These are phyloP conservation scores for Colletotrichum lini DNA, from an alignment of 2,329 filamentous ascomycete species.

Conservation along the genomic window DNA sequence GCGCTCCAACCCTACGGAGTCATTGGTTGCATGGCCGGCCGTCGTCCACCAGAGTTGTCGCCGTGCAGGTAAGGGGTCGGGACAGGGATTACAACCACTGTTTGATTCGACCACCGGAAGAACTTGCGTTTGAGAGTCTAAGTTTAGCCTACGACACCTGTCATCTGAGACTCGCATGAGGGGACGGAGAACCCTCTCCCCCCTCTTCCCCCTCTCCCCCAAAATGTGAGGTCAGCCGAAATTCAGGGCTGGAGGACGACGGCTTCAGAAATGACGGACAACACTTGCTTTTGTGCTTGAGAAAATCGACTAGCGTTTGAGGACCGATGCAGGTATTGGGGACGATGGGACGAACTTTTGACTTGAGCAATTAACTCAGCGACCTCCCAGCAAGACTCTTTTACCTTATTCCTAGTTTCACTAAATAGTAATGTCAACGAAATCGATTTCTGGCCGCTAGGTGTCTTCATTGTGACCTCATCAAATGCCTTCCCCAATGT, in stretches of 20 bases:
- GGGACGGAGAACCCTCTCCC: neutral
- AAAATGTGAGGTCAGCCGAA: constrained; percentile 8
- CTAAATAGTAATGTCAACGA: neutral
- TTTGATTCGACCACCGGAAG: constrained; percentile 13
- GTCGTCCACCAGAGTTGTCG: constrained; percentile 5
- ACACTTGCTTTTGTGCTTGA: neutral
- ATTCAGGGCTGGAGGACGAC: neutral
- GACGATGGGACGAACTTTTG: neutral
- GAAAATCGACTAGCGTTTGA: neutral
- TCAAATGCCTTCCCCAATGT: too few relatives aligned
- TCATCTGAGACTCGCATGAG: constrained; percentile 34
- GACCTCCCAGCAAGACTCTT: neutral
- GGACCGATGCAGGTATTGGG: neutral
- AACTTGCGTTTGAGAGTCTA: constrained; percentile 36
- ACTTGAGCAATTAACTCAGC: neutral
- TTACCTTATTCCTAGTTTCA: neutral
- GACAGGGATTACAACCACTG: neutral
- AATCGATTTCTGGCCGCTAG: too few relatives aligned
- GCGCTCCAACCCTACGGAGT: neutral
- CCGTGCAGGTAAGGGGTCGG: neutral
- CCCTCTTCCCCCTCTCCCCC: neutral
- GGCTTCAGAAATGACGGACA: neutral
- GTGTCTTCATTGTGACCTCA: neutral
- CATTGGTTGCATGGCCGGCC: constrained; percentile 19
- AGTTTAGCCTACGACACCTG: constrained; percentile 36